Evolutionary conservation across 2,329 filamentous ascomycete genomes (phyloP).

Genomic region (Fusarium pininemorale): DNA sequence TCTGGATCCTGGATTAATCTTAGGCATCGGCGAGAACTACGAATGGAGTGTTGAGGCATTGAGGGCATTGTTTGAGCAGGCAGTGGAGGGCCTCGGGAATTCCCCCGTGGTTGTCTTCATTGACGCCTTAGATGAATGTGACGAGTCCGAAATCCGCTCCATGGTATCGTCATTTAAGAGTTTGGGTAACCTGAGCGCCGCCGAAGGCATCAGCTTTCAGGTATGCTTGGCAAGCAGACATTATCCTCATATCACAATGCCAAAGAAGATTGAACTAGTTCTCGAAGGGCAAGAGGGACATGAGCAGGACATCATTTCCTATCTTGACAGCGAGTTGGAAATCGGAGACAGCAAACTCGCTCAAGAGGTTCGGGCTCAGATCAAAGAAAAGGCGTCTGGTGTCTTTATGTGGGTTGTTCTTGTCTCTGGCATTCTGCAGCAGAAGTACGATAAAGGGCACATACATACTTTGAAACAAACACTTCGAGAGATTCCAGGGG

Average conservation of each 20-base stretch:
- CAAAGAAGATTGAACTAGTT: slow-evolving; percentile 36
- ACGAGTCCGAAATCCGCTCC: slow-evolving; percentile 49
- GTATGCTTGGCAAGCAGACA: slow-evolving; percentile 58
- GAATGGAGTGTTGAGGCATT: not conserved
- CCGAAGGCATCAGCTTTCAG: slow-evolving; percentile 33
- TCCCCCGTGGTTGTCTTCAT: slow-evolving; percentile 29
- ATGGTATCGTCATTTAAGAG: slow-evolving; percentile 55
- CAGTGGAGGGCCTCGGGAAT: not conserved
- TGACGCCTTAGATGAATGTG: slow-evolving; percentile 60
- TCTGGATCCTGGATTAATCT: slow-evolving; percentile 33
- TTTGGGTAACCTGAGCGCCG: slow-evolving; percentile 42
- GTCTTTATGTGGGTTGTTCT: slow-evolving; percentile 57
- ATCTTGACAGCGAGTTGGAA: slow-evolving; percentile 17
- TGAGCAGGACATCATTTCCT: slow-evolving; percentile 39
- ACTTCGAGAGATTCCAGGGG: slow-evolving; percentile 49
- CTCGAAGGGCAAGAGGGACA: slow-evolving; percentile 44
- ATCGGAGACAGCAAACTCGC: not conserved
- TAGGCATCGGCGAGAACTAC: not conserved
- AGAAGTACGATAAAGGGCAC: slow-evolving; percentile 43
- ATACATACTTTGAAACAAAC: slow-evolving; percentile 36
- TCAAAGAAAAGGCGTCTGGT: slow-evolving; percentile 50
- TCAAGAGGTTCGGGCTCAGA: slow-evolving; percentile 10
- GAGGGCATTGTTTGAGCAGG: not conserved
- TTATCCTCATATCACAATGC: slow-evolving; percentile 54
- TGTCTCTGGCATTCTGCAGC: slow-evolving; percentile 51